Conservation (phyloP, 371 early-diverging fungal species). For the Cladochytrium tenue region DNA sequence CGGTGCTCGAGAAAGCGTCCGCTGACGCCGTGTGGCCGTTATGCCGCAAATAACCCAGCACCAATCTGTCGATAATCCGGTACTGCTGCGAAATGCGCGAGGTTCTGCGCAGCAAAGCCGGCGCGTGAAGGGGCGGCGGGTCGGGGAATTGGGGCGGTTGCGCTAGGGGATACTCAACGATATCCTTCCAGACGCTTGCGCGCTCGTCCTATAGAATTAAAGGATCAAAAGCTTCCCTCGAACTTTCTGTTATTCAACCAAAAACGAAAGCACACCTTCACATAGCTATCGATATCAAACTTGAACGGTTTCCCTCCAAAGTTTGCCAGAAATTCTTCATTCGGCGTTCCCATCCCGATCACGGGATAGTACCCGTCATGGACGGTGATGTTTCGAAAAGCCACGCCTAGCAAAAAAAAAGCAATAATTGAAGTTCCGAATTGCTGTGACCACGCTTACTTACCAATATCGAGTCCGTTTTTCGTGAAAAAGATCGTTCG, state of each 20-base stretch:
- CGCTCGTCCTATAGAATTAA: constrained; percentile 28
- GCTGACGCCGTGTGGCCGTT: constrained; percentile 76
- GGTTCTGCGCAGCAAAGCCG: constrained; percentile 4
- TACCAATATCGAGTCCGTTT: constrained; percentile 84
- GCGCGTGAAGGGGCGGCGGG: not conserved
- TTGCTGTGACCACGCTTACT: constrained; percentile 39
- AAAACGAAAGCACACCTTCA: constrained; percentile 34
- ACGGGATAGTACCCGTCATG: constrained; percentile 71
- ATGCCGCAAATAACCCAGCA: constrained; percentile 75
- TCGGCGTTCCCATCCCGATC: constrained; percentile 86
- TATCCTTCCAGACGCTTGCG: constrained; percentile 18
- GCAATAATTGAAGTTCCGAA: no score
- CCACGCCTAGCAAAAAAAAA: constrained; percentile 29
- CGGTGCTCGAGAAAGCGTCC: constrained; percentile 45
- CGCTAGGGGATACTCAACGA: constrained; percentile 13
- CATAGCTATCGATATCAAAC: constrained; percentile 83
- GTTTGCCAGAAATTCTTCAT: constrained; percentile 83
- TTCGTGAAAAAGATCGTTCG: constrained; percentile 85
- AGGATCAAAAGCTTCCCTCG: no score
- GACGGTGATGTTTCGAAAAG: constrained; percentile 36
- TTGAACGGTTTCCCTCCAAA: constrained; percentile 85
- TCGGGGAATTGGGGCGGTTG: constrained; percentile 2
- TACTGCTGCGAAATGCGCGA: constrained; percentile 2
- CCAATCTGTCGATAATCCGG: constrained; percentile 48
- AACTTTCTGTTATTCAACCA: not conserved